Base-by-base conservation (phyloP, 2,329 filamentous ascomycete genomes). In the Aureobasidium mangrovei region DNA sequence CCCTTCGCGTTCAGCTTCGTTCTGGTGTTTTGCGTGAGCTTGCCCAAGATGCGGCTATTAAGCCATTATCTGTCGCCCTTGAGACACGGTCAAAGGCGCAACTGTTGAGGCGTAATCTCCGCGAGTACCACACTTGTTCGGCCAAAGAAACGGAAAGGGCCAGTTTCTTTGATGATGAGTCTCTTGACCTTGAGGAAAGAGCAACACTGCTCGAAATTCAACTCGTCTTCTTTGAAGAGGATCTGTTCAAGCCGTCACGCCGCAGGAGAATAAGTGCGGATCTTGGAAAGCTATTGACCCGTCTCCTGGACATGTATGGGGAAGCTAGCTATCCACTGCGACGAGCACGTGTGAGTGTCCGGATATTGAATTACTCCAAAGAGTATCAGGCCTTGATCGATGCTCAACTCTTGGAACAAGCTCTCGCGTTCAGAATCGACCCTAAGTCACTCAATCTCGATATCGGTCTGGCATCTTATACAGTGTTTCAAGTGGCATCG, bases 141-240 rank as follows among this genome's bases (percentile, higher is more conserved):
- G 29, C 35, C 3, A 54, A 41, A 27, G 35, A 46, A 5, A 4
- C 9, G 26, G 42, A 12, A 28, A 29, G 18, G 18, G 12, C 36
- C 5, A 29, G 32, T 28, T 46, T 42, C 39, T 69, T 69, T 42
- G 71, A 75, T 53, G 61, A 71, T 32, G 47, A 56, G 7, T 55
- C 60, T 3, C 57, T 72, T 27, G 47, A 61, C 1, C 27, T 57
- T 9, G 59, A 59, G 4, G 63, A 67, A 31, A 61, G 70, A 58
- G 72, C 69, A 7, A 57, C 65, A 4, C 35, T 76, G 2, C 59
- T 76, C 7, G 74, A 77, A 58, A 70, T 65, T 58, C 74, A 76
- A 56, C 60, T 76, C 3, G 26, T 29, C 10, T 42, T 55, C 44
- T 49, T 55, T n/a, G 53, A 55, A 31, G 52, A 49, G 31, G 35